Percentiles rank a stretch among this genome's conserved stretches.
Evolutionary conservation across 108 stramenopile genomes (phyloP).

Genomic region (Nitzschia sp.): DNA sequence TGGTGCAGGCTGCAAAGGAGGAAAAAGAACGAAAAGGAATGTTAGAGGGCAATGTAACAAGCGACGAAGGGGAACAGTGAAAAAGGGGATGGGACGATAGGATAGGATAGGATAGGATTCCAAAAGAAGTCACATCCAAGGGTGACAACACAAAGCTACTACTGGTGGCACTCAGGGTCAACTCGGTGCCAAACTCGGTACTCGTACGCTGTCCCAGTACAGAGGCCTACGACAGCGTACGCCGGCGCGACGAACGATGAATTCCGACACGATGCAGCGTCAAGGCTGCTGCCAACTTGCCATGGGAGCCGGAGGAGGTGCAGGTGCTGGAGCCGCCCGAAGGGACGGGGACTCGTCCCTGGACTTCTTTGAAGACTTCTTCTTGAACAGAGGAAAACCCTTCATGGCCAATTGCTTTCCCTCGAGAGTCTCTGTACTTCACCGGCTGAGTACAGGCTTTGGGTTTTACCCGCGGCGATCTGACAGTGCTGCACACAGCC

Average conservation of each 20-base stretch:
- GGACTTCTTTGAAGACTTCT: conserved; percentile 31
- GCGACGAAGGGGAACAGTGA: neutral
- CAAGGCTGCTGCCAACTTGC: conserved; percentile 22
- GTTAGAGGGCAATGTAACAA: conserved; percentile 5
- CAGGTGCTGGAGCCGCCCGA: conserved; percentile 7
- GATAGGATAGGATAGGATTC: too few species aligned
- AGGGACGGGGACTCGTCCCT: conserved; percentile 14
- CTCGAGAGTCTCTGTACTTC: neutral
- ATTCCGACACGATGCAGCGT: conserved; percentile 3
- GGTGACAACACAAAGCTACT: too few species aligned
- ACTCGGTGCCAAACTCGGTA: too few species aligned
- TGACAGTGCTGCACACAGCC: neutral
- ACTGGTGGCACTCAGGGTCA: too few species aligned
- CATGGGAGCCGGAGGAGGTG: conserved; percentile 18
- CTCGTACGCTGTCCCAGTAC: too few species aligned
- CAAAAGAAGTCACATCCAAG: too few species aligned
- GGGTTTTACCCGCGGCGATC: neutral
- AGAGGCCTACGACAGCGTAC: too few species aligned
- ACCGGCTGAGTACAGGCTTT: neutral
- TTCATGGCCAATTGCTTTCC: conserved; percentile 26
- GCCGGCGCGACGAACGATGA: neutral
- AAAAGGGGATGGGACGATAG: too few species aligned
- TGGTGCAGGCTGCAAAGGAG: neutral
- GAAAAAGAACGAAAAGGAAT: neutral
- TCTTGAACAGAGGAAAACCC: conserved; percentile 37